Evolutionary conservation across 163 green algal species (phyloP).

Genomic region (Volvox carteri): DNA sequence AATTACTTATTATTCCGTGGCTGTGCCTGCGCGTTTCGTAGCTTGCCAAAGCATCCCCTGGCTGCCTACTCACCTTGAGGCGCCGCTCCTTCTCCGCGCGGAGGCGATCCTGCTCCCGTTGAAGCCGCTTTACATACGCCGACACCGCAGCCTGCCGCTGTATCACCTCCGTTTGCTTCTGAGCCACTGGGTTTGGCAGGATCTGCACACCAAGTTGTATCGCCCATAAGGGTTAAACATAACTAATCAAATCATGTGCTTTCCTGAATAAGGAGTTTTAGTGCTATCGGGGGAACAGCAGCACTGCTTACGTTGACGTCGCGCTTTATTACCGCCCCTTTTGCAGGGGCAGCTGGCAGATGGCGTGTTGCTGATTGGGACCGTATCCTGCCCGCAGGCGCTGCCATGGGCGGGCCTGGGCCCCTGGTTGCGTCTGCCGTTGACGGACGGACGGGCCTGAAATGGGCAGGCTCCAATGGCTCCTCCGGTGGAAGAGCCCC

Average conservation of each 20-base stretch:
- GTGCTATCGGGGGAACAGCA: no score
- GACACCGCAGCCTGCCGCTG: conserved; percentile 13
- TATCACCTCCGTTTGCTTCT: conserved; percentile 10
- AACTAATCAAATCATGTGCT: no score
- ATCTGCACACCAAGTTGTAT: conserved; percentile 24
- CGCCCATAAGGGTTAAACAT: not conserved
- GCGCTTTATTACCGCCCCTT: conserved; percentile 18
- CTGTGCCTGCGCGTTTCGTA: no score
- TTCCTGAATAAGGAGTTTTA: no score
- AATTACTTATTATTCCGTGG: no score
- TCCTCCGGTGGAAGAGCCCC: not conserved
- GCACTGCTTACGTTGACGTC: conserved; percentile 31
- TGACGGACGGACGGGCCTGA: not conserved
- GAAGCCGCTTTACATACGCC: conserved; percentile 15
- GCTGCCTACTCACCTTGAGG: conserved; percentile 28
- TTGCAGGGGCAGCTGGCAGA: conserved; percentile 27
- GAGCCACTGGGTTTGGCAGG: conserved; percentile 37
- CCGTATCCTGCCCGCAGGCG: not conserved
- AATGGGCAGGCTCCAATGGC: not conserved
- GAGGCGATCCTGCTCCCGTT: conserved; percentile 18
- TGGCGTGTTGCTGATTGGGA: conserved; percentile 10
- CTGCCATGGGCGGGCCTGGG: not conserved
- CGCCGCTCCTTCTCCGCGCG: conserved; percentile 32
- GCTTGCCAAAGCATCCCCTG: no score
- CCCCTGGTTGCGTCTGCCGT: not conserved